These are phyloP conservation scores for Haemoproteus tartakovskyi DNA, from an alignment of 169 alveolate genomes.

Conservation along the genomic window DNA sequence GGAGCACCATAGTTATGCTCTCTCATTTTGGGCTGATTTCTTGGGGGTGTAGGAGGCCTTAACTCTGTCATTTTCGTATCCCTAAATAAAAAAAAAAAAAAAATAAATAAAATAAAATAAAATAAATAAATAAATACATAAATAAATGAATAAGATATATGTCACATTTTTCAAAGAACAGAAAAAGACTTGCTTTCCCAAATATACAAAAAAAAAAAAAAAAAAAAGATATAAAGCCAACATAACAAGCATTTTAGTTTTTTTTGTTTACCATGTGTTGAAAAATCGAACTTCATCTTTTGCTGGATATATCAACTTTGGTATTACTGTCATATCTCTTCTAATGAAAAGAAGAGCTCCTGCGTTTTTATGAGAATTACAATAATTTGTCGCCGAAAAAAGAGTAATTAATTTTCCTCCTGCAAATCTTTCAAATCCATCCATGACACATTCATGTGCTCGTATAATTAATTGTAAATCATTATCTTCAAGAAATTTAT, in stretches of 20 bases:
- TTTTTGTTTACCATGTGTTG: constrained; percentile 45
- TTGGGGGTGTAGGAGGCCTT: constrained; percentile 83
- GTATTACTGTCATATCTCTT: constrained; percentile 95
- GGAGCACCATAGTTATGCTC: constrained; percentile 76
- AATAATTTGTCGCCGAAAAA: constrained; percentile 98
- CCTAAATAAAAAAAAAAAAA: constrained; percentile 61
- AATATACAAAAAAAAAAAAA: too few species aligned
- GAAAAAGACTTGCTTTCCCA: too few species aligned
- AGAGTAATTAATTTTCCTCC: constrained; percentile 98
- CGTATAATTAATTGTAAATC: constrained; percentile 85
- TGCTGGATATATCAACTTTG: constrained; percentile 96
- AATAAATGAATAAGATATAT: too few species aligned
- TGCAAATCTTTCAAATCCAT: constrained; percentile 99
- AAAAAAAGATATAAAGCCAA: too few species aligned
- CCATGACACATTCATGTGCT: constrained; percentile 99
- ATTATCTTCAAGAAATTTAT: constrained; percentile 85
- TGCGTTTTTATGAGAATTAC: constrained; percentile 99
- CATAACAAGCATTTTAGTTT: too few species aligned
- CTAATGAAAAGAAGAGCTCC: constrained; percentile 97
- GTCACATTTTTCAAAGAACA: too few species aligned
- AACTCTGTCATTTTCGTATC: constrained; percentile 81
- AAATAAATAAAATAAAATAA: neutral
- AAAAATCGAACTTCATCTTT: constrained; percentile 73
- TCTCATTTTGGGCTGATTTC: constrained; percentile 76
- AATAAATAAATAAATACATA: too few species aligned